Evolutionary conservation across 768 basidiomycete species (phyloP).

Genomic region (Trametes sanguinea): DNA sequence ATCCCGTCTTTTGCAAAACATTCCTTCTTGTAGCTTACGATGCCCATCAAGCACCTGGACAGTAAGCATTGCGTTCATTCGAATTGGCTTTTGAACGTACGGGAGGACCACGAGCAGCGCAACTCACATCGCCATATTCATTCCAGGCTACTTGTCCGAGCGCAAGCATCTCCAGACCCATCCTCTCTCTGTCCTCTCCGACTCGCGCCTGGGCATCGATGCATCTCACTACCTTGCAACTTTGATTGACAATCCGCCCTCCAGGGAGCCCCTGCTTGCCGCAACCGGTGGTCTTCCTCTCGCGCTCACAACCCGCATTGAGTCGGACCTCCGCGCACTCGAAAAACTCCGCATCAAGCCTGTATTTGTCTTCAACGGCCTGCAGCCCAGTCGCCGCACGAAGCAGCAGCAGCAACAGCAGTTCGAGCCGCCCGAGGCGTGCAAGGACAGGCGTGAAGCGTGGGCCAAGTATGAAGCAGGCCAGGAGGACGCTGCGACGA

Average conservation of each 20-base stretch:
- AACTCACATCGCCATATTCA: constrained; percentile 5
- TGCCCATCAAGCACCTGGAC: constrained; percentile 86
- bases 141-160: constrained; percentile 77
- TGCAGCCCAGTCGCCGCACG: constrained; percentile 74
- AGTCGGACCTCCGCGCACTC: constrained; percentile 86
- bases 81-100: constrained; percentile 4
- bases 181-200: constrained; percentile 77
- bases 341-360: constrained; percentile 95
- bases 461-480: constrained; percentile 95
- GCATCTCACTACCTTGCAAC: constrained; percentile 85
- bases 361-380: constrained; percentile 96
- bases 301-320: constrained; percentile 84
- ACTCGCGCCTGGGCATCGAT: constrained; percentile 96
- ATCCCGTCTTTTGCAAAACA: constrained; percentile 8
- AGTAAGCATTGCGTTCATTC: constrained; percentile 47
- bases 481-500: constrained; percentile 85
- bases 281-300: constrained; percentile 95
- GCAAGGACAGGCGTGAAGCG: constrained; percentile 77
- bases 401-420: constrained; percentile 61
- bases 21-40: constrained; percentile 33
- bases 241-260: constrained; percentile 71
- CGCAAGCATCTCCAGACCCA: constrained; percentile 86
- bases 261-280: constrained; percentile 88
- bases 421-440: constrained; percentile 56
- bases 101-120: constrained; percentile 1